Conservation (phyloP, 192 early-diverging fungal genomes). For the Rhizophagus clarus region DNA sequence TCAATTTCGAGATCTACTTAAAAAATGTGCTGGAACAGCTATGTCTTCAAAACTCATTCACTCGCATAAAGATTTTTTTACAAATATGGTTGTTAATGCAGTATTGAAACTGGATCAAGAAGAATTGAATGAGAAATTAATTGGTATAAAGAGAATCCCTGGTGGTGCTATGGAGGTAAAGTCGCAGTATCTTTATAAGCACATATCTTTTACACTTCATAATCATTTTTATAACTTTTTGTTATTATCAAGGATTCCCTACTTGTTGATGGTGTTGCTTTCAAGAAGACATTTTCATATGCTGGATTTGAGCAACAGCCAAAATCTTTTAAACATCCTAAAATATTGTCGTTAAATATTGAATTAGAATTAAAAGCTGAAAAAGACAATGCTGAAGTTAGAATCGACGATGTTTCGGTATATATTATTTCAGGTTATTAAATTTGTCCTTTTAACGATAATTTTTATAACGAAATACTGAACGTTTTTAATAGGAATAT, state of each 20-base stretch:
- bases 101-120: conserved; percentile 95
- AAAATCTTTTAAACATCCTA: conserved; percentile 89
- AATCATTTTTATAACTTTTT: not conserved
- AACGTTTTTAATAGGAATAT: conserved; percentile 73
- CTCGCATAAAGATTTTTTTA: conserved; percentile 96
- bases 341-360: conserved; percentile 92
- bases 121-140: conserved; percentile 93
- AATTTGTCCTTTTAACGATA: not conserved
- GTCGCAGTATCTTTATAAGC: not conserved
- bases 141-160: conserved; percentile 97
- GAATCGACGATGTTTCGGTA: conserved; percentile 84
- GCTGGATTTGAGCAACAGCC: conserved; percentile 99
- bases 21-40: conserved; percentile 96
- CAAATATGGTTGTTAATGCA: conserved; percentile 97
- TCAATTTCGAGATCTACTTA: conserved; percentile 86
- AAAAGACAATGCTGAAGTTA: conserved; percentile 98
- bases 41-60: conserved; percentile 99
- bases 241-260: conserved; percentile 74
- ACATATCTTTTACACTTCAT: not conserved
- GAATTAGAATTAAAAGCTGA: conserved; percentile 99
- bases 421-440: not conserved
- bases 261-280: conserved; percentile 94
- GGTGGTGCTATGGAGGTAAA: conserved; percentile 91
- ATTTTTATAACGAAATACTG: not conserved
- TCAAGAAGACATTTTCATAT: conserved; percentile 99